Base-by-base conservation (phyloP, 345 rosid genomes). In the Mangifera indica region DNA sequence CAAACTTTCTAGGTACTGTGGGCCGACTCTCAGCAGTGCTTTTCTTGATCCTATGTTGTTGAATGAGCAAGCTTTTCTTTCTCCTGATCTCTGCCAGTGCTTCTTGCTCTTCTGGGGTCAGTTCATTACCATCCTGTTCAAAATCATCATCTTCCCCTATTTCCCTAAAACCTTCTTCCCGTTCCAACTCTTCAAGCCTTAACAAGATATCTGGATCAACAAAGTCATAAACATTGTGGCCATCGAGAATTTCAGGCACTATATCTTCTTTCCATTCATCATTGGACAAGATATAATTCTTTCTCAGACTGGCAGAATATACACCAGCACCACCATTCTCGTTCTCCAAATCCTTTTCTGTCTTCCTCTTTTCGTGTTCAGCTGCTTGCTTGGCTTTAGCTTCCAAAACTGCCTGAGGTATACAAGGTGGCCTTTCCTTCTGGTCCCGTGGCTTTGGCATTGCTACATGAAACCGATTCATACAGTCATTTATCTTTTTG, bases 251-350 rank as follows among this genome's bases (percentile, higher is more conserved):
- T 83, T 93, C 98, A 42, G 98, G 98, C 80, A 91, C 29, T 49
- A 86, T 72, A 81, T 93, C 98, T 22, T 91, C 93, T 74, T 93
- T 93, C 97, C 98, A 93, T 76, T 90, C 97, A 3, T 91, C 94
- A 71, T 82, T 74, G 0, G 88, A 84, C 76, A 93, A 83, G 71
- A 93, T 80, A 78, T 93, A 91, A 60, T 93, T 62, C 91, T 91
- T 93, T 81, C 48, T 90, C 83, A 93, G 84, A 76, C 86, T 88
- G 69, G 94, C 94, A 72, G 98, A 91, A 72, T 93, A 93, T 37
- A 91, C 97, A 62, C 98, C 97, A 58, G 96, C 97, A 59, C 98
- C 96, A 46, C 98, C 98, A 62, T 91, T 93, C 74, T 93, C 98
- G 49, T 93, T 75, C 80, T 93, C 98, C 87, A 93, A 79, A 65